Evolutionary conservation across 2,329 filamentous ascomycete genomes (phyloP), one percentile per base, ranked within the genome.

Genomic region (Aspergillus terreus): DNA sequence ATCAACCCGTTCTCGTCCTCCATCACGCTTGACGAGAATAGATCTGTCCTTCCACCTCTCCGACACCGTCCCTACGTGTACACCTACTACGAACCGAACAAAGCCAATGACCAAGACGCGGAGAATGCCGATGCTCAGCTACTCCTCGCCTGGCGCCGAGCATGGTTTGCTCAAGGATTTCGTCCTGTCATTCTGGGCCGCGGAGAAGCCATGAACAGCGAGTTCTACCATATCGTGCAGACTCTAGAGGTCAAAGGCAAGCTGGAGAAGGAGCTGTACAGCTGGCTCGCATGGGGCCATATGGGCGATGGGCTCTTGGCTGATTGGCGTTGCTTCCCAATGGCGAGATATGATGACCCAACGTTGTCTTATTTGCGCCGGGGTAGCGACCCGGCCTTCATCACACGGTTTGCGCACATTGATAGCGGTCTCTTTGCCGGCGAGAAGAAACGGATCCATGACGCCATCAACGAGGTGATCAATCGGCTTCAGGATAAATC

Each of bases 101-200:
- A 78, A 15, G 78, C 79, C 62, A 86, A 86, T 69, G 81, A 87
- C 30, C 78, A 81, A 45, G 80, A 81, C 15, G 79, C 82, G 46
- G 82, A 82, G 60, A 82, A 87, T 53, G 88, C 89, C 4, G 89
- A 96, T 67, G 86, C 86, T 64, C 82, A 86, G 52, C 74, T 97
- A 53, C 78, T 97, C 45, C 76, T 95, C 51, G 87, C 88, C 48
- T 97, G 94, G 94, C 82, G 92, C 54, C 82, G 90, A 43, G 92
- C 92, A 2, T 97, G 92, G 91, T 97, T 90, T 89, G 90, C 92
- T 0, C 85, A 95, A 63, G 94, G 92, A 10, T 96, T 97, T 73
- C 84, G 80, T 56, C 92, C 94, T 0, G 79, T 94, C 6, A 87
- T 97, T 38, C 73, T 97, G 50, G 86, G 88, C 46, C 81, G 84